Base-by-base conservation (phyloP, 805 yeast species). In the Barnettozyma botsteinii region DNA sequence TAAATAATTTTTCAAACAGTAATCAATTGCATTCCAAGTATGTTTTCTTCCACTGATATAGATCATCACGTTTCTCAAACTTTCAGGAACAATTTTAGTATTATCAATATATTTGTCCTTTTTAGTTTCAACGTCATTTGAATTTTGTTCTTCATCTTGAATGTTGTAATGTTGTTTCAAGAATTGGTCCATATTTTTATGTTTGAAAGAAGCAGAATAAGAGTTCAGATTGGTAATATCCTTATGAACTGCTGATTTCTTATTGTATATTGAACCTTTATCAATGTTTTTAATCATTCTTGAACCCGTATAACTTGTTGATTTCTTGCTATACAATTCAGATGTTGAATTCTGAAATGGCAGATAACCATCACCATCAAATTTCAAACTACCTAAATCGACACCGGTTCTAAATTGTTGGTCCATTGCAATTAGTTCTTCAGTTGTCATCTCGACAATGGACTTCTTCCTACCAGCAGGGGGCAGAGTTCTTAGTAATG, bases 31-130 rank as follows among this genome's bases (percentile, higher is more conserved):
- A 19, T 39, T 33, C 60, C 60, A 55, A 7, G 57, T 51, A 62
- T 84, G 91, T 40, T 65, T 69, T 43, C 91, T 64, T 3, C 87
- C 94, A 48, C 79, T 69, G 23, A 55, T 41, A 29, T 54, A 55
- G 3, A 50, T 27, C 25, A 52, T 35, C 17, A 54, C 36, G 15
- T 50, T 51, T 40, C 60, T 38, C 13, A 54, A 23, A 32, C 46
- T 48, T n/a, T 48, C 33, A 2, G 56, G 56, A 12, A 33, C 20
- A 14, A 30, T 21, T 17, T 37, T 23, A 14, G 19, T 35, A n/a
- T 32, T 10, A 8, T 33, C 32, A 24, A 25, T 14, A 19, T 33
- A 20, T 12, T 20, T 11, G 29, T 27, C 14, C 12, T 26, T 24
- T 24, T 38, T 33, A 18, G 14, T 33, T 5, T 19, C 33, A 13